Base-by-base conservation (phyloP, 129 eudicot species). In the Flaveria brownii region DNA sequence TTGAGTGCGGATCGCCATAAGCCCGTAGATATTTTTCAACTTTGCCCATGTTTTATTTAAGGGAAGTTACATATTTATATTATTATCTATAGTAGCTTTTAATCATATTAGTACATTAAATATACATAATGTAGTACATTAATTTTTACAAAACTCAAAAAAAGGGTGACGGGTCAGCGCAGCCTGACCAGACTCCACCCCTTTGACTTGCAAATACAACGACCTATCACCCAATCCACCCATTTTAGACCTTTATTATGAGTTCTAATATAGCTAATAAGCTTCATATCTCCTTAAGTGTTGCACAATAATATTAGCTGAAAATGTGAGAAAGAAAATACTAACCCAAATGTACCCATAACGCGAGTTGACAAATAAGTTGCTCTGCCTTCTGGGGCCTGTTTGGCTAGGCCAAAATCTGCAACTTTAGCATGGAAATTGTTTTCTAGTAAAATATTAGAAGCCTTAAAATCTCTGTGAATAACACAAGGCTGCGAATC, bases 341-440 rank as follows among this genome's bases (percentile, higher is more conserved):
- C 97, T 86, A 52, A 95, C 99, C 99, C 99, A 68, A 95, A 95
- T 79, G 99, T 95, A 63, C 99, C 99, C 97, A 95, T 95, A 72
- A 95, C 99, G 77, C 99, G 93, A 68, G 99, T 95, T 28, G 99
- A 91, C 81, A 95, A 77, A 77, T 89, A 89, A 67, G 91, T 89
- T 49, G 88, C 83, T 82, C 91, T 83, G 88, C 97, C 99, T 78
- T 95, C 99, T 52, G 97, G 97, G 41, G 99, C 99, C 81, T 81
- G 96, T 80, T 91, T 91, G 20, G 97, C 99, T 49, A 95, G 89
- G 74, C 99, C 99, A 78, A 95, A 95, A 82, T 95, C 99, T 70
- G 99, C 96, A 82, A 95, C 97, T 85, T 91, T 95, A 55, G 99
- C 97, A 78, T 83, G 82, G 70, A 95, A 95, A 78, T 85, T 84